Base-by-base conservation (phyloP, 2,329 filamentous ascomycete genomes). In the Harringtonia lauricola region DNA sequence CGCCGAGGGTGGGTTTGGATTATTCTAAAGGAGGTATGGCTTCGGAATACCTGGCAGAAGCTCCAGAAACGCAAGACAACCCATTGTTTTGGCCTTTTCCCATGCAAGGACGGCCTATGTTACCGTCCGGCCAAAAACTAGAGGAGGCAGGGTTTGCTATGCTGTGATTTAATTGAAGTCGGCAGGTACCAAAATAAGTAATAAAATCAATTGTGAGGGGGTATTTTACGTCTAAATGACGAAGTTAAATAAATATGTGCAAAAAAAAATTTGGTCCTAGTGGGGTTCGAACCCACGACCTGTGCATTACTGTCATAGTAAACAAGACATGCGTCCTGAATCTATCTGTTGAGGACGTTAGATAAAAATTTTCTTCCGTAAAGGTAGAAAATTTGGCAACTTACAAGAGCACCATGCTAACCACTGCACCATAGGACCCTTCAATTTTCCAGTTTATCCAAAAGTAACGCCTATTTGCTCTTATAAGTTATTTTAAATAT, bases 1-100 rank as follows among this genome's bases (percentile, higher is more conserved):
- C 21, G 15, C 18, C 31, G 21, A 45, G n/a, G n/a, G n/a, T n/a
- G n/a, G n/a, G n/a, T n/a, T n/a, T 41, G 36, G 49, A 21, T 17
- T 30, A 8, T 31, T 30, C 13, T 30, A 37, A 31, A 39, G 44
- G 7, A 49, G 30, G 19, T 4, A 42, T 45, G 13, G 33, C 43
- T 4, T 43, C 43, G 12, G 42, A 26, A n/a, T 38, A 43, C 28
- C 24, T 45, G 8, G 42, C 44, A 28, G 43, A 40, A 31, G 42
- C 57, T 8, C 62, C 62, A 0, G 64, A 65, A 19, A 58, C 53
- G 18, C 56, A 67, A 48, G 67, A 73, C 46, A 76, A 76, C 43
- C 73, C 73, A 17, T 58, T 77, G 2, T 77, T 77, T 51, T 79
- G 74, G 74, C 72, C 74, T 1, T 78, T 77, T 47, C 74, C 74